These are phyloP conservation scores for Mucor piriformis DNA, from an alignment of 371 early-diverging fungal genomes.

Conservation along the genomic window DNA sequence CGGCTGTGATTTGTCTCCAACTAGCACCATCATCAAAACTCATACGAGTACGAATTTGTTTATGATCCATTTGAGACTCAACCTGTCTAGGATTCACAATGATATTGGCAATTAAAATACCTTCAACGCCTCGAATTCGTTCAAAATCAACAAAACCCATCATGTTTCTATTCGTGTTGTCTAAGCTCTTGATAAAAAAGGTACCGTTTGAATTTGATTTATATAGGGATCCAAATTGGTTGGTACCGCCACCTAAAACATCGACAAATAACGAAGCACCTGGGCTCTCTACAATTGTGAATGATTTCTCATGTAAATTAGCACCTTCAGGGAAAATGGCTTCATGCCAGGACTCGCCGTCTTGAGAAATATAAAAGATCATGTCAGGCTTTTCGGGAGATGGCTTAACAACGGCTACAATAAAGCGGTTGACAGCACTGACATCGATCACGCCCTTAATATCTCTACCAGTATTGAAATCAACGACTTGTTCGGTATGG, in stretches of 20 bases:
- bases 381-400: conserved; percentile 45
- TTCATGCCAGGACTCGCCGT: conserved; percentile 67
- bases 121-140: conserved; percentile 80
- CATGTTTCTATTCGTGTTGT: conserved; percentile 77
- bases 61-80: conserved; percentile 43
- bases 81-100: conserved; percentile 74
- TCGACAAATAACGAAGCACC: conserved; percentile 64
- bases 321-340: conserved; percentile 63
- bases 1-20: conserved; percentile 66
- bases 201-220: conserved; percentile 91
- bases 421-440: conserved; percentile 64
- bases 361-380: conserved; percentile 60
- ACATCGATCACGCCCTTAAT: conserved; percentile 65
- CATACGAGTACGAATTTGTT: conserved; percentile 77
- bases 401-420: conserved; percentile 71
- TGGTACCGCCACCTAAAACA: conserved; percentile 45
- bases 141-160: conserved; percentile 89
- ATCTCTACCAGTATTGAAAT: conserved; percentile 48
- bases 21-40: conserved; percentile 88
- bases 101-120: conserved; percentile 83
- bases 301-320: conserved; percentile 57
- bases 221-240: conserved; percentile 73
- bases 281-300: conserved; percentile 80
- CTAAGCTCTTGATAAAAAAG: conserved; percentile 76
- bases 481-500: conserved; percentile 50